phyloP scores from a whole-genome alignment of 2,329 filamentous ascomycete species.

The Colletotrichum lini region DNA sequence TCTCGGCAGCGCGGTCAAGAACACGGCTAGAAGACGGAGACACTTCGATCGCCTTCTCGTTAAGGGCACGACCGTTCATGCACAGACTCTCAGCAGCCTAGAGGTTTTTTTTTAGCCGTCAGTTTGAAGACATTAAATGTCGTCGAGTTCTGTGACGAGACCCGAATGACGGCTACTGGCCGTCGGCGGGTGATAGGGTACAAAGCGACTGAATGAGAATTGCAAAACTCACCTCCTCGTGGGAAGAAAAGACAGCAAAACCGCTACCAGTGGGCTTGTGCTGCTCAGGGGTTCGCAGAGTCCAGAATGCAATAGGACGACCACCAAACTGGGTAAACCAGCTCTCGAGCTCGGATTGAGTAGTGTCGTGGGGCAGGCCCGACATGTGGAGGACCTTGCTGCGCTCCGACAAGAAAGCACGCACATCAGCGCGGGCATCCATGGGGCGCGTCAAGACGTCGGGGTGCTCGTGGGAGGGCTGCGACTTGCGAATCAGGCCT shows the following conservation, averaged over 20 bases:
- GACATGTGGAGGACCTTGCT: slow-evolving; percentile 99
- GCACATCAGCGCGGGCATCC: slow-evolving; percentile 96
- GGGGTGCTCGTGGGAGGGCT: slow-evolving; percentile 92
- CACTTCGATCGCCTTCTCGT: slow-evolving; percentile 99
- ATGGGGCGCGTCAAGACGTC: slow-evolving; percentile 96
- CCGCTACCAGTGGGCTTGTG: slow-evolving; percentile 99
- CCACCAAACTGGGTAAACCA: slow-evolving; percentile 99
- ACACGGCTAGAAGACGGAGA: slow-evolving; percentile 98
- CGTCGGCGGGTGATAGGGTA: background rate
- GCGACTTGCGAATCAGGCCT: slow-evolving; percentile 95
- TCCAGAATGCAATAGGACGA: slow-evolving; percentile 99
- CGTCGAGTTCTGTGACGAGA: background rate
- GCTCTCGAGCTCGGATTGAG: slow-evolving; percentile 97
- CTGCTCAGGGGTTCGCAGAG: slow-evolving; percentile 95
- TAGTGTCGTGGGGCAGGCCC: slow-evolving; percentile 96
- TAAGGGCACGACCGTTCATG: slow-evolving; percentile 98
- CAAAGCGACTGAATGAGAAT: background rate
- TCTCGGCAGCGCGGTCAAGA: slow-evolving; percentile 94
- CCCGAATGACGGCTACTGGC: background rate
- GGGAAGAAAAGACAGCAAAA: slow-evolving; percentile 98
- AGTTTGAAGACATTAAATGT: too few species aligned
- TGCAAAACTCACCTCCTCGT: slow-evolving; percentile 88
- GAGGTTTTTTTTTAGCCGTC: background rate
- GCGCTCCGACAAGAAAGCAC: slow-evolving; percentile 94
- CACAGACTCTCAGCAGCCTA: slow-evolving; percentile 97